Conservation (phyloP, 768 basidiomycete species). For the Sarcodon sp. region DNA sequence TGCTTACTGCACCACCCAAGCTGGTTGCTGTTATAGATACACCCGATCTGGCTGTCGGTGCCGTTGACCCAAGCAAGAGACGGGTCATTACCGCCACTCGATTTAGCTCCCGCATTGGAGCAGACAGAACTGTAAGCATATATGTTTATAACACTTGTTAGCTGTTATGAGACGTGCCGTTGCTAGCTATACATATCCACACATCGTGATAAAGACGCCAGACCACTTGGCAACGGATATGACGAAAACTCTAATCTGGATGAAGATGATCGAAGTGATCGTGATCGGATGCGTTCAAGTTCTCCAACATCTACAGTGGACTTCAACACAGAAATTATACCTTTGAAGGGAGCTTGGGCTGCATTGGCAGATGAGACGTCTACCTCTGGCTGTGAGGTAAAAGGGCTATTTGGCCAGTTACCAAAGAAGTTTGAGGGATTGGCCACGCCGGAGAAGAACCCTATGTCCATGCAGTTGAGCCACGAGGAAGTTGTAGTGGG, state of each 20-base stretch:
- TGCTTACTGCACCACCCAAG: slow-evolving; percentile 75
- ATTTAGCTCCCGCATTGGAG: slow-evolving; percentile 74
- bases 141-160: background rate
- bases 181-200: slow-evolving; percentile 74
- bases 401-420: slow-evolving; percentile 47
- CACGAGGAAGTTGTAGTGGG: slow-evolving; percentile 88
- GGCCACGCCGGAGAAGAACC: slow-evolving; percentile 84
- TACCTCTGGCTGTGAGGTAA: slow-evolving; percentile 25
- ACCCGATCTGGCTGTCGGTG: slow-evolving; percentile 81
- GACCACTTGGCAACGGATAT: slow-evolving; percentile 11
- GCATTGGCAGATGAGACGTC: slow-evolving; percentile 36
- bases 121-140: slow-evolving; percentile 60
- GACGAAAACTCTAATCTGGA: slow-evolving; percentile 9
- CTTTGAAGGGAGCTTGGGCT: slow-evolving; percentile 66
- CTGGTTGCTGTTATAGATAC: slow-evolving; percentile 76
- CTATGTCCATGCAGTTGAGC: slow-evolving; percentile 88
- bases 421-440: slow-evolving; percentile 67
- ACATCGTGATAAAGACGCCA: slow-evolving; percentile 44
- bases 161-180: background rate
- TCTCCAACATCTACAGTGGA: slow-evolving; percentile 32
- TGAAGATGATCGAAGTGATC: slow-evolving; percentile 7
- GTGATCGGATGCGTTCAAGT: slow-evolving; percentile 3
- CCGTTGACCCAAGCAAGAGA: slow-evolving; percentile 74
- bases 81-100: slow-evolving; percentile 80
- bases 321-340: slow-evolving; percentile 51